Percentiles rank a stretch among this genome's conserved stretches.
These are phyloP conservation scores for Calonectria pseudoturangicola DNA, from an alignment of 2,329 filamentous ascomycete species.

Conservation along the genomic window DNA sequence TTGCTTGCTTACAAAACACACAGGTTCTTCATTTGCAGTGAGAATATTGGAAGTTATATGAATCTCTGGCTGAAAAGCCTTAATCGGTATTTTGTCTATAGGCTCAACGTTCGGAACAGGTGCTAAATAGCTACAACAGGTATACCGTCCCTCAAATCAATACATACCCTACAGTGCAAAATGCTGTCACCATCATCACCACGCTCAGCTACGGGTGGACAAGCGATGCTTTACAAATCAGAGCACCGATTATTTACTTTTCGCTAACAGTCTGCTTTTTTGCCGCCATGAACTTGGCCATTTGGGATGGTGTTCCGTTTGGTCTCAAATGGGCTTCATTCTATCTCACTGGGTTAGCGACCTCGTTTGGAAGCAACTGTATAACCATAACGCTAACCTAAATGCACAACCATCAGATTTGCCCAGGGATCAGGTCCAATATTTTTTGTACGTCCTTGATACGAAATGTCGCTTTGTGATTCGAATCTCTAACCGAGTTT, in stretches of 20 bases:
- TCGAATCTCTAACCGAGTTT: neutral
- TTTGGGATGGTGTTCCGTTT: slow-evolving; percentile 15
- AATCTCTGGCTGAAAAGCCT: slow-evolving; percentile 20
- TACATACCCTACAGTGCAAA: slow-evolving; percentile 18
- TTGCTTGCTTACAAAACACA: neutral
- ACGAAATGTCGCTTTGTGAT: too few species aligned
- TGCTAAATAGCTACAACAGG: neutral
- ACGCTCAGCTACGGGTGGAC: slow-evolving; percentile 15
- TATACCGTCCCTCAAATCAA: slow-evolving; percentile 5
- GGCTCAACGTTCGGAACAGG: neutral
- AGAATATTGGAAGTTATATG: slow-evolving; percentile 17
- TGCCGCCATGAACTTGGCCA: slow-evolving; percentile 10
- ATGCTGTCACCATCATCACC: slow-evolving; percentile 13
- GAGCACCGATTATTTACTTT: slow-evolving; percentile 20
- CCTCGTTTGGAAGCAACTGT: neutral
- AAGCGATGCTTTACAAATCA: slow-evolving; percentile 8
- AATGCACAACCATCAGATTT: slow-evolving; percentile 1
- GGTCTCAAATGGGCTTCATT: slow-evolving; percentile 21
- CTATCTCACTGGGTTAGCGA: slow-evolving; percentile 17
- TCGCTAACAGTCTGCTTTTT: slow-evolving; percentile 15
- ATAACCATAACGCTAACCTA: slow-evolving; percentile 16
- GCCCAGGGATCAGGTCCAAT: slow-evolving; percentile 20
- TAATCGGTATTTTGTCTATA: neutral
- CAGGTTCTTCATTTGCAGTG: slow-evolving; percentile 15
- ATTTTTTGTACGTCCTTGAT: slow-evolving; percentile 5